Base-by-base conservation (phyloP, 495 filamentous ascomycete genomes). In the Poronia punctata region DNA sequence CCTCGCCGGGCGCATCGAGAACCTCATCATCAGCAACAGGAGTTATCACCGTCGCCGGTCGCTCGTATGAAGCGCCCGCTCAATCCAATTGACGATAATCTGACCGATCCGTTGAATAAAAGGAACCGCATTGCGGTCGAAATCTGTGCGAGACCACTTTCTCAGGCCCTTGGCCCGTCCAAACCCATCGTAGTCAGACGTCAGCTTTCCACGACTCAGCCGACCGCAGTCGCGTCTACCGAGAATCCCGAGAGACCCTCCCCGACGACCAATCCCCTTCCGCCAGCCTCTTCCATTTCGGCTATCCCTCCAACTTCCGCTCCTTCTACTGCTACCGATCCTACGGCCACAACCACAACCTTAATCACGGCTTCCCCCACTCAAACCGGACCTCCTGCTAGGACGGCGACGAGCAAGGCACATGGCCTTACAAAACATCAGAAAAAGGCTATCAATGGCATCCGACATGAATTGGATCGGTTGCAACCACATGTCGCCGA, bases 391-490 rank as follows among this genome's bases (percentile, higher is more conserved):
- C 38, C 49, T 31, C 54, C 39, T 43, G 34, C 39, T 35, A 54
- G 45, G 38, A 43, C 56, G 46, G 52, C 52, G 43, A 43, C 49
- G 16, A 35, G 20, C 35, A 22, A 28, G 48, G 49, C 52, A 38
- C 17, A 52, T 36, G 27, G 26, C 27, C 53, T 57, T 6, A 69
- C 67, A 53, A 64, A 61, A 50, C 63, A 71, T 40, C 59, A 66
- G 38, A 60, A 60, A 38, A 72, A 72, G 45, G 67, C 67, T 19
- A 60, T 57, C 37, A 70, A 74, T 65, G 72, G 72, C 40, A 62
- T 75, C 23, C 70, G 63, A 44, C 70, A 75, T 50, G 71, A 75
- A 51, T 53, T 74, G 32, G 60, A 66, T 37, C 48, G 60, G 19
- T 44, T 75, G 45, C 67, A 74, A 40, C 66, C 68, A 6, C 57